These are phyloP conservation scores for Capsicum pubescens DNA, from an alignment of 257 asterid species.

Conservation along the genomic window DNA sequence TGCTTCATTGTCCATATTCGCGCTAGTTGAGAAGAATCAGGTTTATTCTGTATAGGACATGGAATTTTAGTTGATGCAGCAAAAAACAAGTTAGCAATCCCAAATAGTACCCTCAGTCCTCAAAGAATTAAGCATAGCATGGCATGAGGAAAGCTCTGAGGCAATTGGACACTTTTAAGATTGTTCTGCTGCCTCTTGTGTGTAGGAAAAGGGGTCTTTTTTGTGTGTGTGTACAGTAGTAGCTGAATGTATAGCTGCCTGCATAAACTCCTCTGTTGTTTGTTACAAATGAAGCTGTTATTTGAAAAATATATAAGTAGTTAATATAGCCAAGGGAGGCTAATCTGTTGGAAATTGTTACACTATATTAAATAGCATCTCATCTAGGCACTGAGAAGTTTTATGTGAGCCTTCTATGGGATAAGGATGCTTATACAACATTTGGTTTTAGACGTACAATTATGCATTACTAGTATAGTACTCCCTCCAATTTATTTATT, in stretches of 20 bases:
- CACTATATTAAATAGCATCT: neutral
- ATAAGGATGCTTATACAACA: neutral
- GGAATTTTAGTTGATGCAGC: slow-evolving; percentile 23
- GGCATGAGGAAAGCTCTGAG: neutral
- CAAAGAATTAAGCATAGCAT: neutral
- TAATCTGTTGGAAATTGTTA: neutral
- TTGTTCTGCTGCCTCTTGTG: slow-evolving; percentile 10
- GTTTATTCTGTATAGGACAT: slow-evolving; percentile 3
- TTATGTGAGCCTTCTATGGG: neutral
- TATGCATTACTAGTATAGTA: neutral
- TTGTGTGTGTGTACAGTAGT: neutral
- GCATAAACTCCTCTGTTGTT: neutral
- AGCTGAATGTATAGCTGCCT: neutral
- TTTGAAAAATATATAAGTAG: neutral
- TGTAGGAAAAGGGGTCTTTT: neutral
- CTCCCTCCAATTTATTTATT: too few species aligned
- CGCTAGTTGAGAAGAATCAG: neutral
- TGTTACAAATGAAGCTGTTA: slow-evolving; percentile 8
- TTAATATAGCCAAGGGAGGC: neutral
- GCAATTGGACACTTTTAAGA: slow-evolving; percentile 24
- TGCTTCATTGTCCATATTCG: neutral
- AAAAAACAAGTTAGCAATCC: neutral
- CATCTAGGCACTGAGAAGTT: neutral
- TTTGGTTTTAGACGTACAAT: neutral
- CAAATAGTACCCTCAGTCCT: neutral